These are phyloP conservation scores for Didymella exigua DNA, from an alignment of 2,329 filamentous ascomycete genomes.

Conservation along the genomic window DNA sequence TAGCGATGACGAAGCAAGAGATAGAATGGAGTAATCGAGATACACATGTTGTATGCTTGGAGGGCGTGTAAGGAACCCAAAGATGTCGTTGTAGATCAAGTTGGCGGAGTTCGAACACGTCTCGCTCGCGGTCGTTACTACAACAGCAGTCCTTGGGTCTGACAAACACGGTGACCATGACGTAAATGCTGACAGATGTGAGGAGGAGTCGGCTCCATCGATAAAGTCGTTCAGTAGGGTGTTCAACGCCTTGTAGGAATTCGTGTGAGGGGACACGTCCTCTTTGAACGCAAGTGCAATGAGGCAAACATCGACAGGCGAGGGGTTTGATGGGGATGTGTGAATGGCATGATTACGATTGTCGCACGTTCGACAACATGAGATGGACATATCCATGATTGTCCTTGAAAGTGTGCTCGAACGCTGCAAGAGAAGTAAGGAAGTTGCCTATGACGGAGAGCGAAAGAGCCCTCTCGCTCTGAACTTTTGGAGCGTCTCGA, in stretches of 20 bases:
- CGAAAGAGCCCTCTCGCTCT: neutral
- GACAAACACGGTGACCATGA: slow-evolving; percentile 35
- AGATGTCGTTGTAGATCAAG: slow-evolving; percentile 29
- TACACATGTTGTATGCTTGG: slow-evolving; percentile 33
- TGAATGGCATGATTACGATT: slow-evolving; percentile 32
- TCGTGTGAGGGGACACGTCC: slow-evolving; percentile 12
- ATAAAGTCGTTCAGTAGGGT: slow-evolving; percentile 35
- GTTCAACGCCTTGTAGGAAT: slow-evolving; percentile 25
- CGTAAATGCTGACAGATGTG: slow-evolving; percentile 34
- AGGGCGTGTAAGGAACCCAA: slow-evolving; percentile 16
- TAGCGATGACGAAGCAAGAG: slow-evolving; percentile 26
- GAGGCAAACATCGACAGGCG: slow-evolving; percentile 31
- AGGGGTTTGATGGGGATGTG: slow-evolving; percentile 14
- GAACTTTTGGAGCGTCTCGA: neutral
- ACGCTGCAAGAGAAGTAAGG: neutral
- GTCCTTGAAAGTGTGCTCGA: neutral
- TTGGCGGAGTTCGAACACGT: slow-evolving; percentile 23
- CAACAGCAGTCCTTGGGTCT: slow-evolving; percentile 22
- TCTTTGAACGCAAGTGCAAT: slow-evolving; percentile 34
- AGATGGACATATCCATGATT: slow-evolving; percentile 13
- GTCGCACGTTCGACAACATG: slow-evolving; percentile 38
- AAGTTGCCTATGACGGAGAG: neutral
- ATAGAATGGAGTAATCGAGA: slow-evolving; percentile 31
- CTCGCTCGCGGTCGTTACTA: slow-evolving; percentile 33
- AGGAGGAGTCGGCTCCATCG: slow-evolving; percentile 30